Evolutionary conservation across 1,139 yeast genomes (phyloP), one percentile per base, ranked within the genome.

Genomic region (Magnusiomyces fungicola): DNA sequence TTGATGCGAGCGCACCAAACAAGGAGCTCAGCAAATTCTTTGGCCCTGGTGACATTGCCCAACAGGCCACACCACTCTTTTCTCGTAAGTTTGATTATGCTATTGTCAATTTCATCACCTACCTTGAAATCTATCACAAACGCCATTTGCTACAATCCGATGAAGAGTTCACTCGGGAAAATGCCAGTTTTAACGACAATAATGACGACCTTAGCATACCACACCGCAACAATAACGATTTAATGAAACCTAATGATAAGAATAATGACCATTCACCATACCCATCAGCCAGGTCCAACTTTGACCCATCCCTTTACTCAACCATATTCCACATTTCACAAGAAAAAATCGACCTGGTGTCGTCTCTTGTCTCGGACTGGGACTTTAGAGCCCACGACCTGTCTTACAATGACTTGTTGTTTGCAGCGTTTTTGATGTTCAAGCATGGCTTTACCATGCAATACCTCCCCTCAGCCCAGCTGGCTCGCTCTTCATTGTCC

Each of bases 371-470:
- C 14, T 46, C 47, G 21, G 37, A 37, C 10, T 63, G 67, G 67
- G 76, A 78, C 50, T 83, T 83, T 61, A 81, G 82, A 19, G 87
- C 90, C 1, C 89, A 82, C 63, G 79, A 78, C 58, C 68, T 83
- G 45, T 61, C 76, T n/a, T 75, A 76, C 60, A 87, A 83, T 62
- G 94, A 85, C 62, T 73, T 84, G 58, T 70, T 81, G 5, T 76
- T 76, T 60, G 78, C 85, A 60, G 84, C 78, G 7, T 78, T 67
- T 54, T 50, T 76, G 43, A 81, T 86, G 62, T 66, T 85, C 49
- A 67, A 70, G 52, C 73, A 72, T 56, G 76, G 78, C 3, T 69
- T 78, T 49, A 55, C 65, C 33, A 68, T 71, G 51, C 27, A 27
- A 27, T n/a, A n/a, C n/a, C n/a, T n/a, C n/a, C n/a, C n/a, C n/a